Conservation (phyloP, 345 rosid genomes). For the Salix suchowensis region DNA sequence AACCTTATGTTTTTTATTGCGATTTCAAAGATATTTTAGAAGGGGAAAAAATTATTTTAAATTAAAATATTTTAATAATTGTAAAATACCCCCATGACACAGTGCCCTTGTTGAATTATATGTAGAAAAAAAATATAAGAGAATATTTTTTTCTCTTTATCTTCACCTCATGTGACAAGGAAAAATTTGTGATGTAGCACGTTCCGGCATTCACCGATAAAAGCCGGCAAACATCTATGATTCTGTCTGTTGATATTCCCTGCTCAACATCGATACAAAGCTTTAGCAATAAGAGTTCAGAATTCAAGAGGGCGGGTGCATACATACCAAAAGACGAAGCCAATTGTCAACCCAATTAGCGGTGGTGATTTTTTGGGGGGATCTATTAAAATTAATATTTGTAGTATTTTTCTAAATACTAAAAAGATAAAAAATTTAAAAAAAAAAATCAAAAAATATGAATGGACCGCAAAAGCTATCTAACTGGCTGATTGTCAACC, state of each 20-base stretch:
- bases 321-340: neutral
- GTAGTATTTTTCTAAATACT: too few species aligned
- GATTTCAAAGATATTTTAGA: too few species aligned
- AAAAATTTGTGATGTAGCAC: constrained; percentile 70
- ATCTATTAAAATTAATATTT: too few species aligned
- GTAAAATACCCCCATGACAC: neutral
- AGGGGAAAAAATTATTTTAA: too few species aligned
- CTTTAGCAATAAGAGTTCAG: neutral
- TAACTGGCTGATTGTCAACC: neutral
- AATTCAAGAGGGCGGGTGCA: neutral
- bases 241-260: constrained; percentile 99
- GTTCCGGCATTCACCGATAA: constrained; percentile 65
- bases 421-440: too few species aligned
- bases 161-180: constrained; percentile 78
- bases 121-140: neutral
- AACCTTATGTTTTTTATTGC: too few species aligned
- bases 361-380: too few species aligned
- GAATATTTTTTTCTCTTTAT: neutral
- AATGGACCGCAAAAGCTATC: too few species aligned
- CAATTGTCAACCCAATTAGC: neutral
- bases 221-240: constrained; percentile 82
- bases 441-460: too few species aligned
- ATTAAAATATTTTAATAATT: too few species aligned
- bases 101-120: neutral
- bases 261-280: constrained; percentile 23